Base-by-base conservation (phyloP, 73 alveolate genomes). In the Paramecium octaurelia region DNA sequence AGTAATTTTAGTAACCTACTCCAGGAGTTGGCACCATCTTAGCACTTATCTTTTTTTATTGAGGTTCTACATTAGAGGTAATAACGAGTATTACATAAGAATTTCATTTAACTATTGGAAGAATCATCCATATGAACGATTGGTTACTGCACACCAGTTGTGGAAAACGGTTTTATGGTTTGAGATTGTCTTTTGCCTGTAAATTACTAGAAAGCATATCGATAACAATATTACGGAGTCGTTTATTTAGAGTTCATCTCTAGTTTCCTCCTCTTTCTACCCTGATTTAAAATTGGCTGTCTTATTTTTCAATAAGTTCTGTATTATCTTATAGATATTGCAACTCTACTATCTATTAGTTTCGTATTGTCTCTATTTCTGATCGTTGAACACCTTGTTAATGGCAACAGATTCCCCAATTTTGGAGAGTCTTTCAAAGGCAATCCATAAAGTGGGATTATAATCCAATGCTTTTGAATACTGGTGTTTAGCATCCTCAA, bases 371-470 rank as follows among this genome's bases (percentile, higher is more conserved):
- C 24, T 43, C 29, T 87, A 70, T 87, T 80, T 92, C 42, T 44
- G 87, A 38, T 46, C 92, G 11, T 48, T 54, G 44, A 80, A 80
- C 73, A 80, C 91, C 24, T 80, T 80, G 20, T 80, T 80, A 23
- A 80, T 80, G 1, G 46, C n/a, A 9, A 80, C 94, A 27, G 71
- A 16, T 70, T 89, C 94, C 0, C 94, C 94, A 18, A 95, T 89
- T 88, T 93, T 92, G 87, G 99, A 97, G 35, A 98, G 87, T 92
- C 96, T 95, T 92, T 98, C 99, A 93, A 85, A 98, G 10, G 99
- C 98, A 85, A 97, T 87, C 99, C 99, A 98, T 86, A 97, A 94
- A 42, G 98, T 97, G 27, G 99, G 99, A 92, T 98, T 98, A 48
- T 86, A 93, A 71, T 93, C 97, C 34, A 98, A 92, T 21, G 99